Evolutionary conservation across 371 early-diverging fungal species (phyloP).

Genomic region (Circinella umbellata): DNA sequence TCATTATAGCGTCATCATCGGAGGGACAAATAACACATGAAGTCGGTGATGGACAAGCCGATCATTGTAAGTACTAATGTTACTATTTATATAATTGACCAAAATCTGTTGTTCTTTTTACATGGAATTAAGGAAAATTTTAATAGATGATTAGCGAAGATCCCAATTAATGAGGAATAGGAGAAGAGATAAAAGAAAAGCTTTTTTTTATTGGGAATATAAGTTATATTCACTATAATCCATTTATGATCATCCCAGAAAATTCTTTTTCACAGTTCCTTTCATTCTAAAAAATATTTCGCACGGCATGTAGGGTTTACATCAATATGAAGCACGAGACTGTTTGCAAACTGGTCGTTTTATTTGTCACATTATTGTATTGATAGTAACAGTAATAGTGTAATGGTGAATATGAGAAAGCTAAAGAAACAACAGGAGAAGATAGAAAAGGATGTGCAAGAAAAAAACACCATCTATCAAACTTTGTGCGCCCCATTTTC

Average conservation of each 20-base stretch:
- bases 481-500: not conserved
- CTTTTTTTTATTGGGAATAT: too few species aligned
- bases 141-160: too few species aligned
- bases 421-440: too few species aligned
- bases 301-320: not conserved
- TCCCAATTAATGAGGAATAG: too few species aligned
- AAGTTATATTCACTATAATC: too few species aligned
- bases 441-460: not conserved
- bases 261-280: conserved; percentile 5
- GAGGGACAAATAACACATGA: not conserved
- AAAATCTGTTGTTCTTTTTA: not conserved
- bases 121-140: too few species aligned
- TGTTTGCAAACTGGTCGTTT: not conserved
- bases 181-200: too few species aligned
- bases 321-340: not conserved
- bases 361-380: not conserved
- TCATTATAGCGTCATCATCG: not conserved
- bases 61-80: not conserved
- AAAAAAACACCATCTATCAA: not conserved
- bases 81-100: not conserved
- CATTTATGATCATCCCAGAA: too few species aligned
- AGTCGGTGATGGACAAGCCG: not conserved
- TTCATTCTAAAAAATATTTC: conserved; percentile 2
- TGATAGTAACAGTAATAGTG: not conserved
- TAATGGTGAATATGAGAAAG: too few species aligned